Evolutionary conservation across 176 grass and related monocot species (phyloP).

Genomic region (Aechmea fasciata): DNA sequence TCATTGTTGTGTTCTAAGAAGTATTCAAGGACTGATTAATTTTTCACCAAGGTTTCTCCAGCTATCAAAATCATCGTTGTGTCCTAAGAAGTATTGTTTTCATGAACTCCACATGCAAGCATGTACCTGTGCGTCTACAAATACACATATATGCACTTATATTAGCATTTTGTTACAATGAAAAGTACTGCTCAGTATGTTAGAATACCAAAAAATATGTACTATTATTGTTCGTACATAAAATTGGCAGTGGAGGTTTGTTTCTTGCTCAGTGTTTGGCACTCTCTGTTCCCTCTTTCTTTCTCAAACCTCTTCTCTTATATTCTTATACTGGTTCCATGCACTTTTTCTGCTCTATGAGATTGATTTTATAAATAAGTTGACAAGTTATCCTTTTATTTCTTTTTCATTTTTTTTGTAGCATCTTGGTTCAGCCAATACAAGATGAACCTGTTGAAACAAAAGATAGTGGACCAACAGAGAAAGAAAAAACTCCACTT

Average conservation of each 20-base stretch:
- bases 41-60: too few species aligned
- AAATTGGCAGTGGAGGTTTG: neutral
- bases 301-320: neutral
- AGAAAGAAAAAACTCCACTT: constrained; percentile 29
- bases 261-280: neutral
- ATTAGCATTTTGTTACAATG: too few species aligned
- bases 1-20: too few species aligned
- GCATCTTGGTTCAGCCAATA: constrained; percentile 26
- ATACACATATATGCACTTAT: too few species aligned
- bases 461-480: constrained; percentile 21
- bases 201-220: too few species aligned
- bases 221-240: too few species aligned
- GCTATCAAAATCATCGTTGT: too few species aligned
- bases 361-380: neutral
- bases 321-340: neutral
- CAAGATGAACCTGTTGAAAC: constrained; percentile 23
- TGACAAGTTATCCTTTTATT: constrained; percentile 1
- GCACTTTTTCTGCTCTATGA: neutral
- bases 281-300: neutral
- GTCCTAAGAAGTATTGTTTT: too few species aligned
- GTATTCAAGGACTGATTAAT: too few species aligned
- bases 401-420: neutral
- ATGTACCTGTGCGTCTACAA: too few species aligned
- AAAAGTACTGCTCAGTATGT: too few species aligned
- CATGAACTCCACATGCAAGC: too few species aligned